These are phyloP conservation scores for Acorus gramineus DNA, from an alignment of 106 monocot species.

Conservation along the genomic window DNA sequence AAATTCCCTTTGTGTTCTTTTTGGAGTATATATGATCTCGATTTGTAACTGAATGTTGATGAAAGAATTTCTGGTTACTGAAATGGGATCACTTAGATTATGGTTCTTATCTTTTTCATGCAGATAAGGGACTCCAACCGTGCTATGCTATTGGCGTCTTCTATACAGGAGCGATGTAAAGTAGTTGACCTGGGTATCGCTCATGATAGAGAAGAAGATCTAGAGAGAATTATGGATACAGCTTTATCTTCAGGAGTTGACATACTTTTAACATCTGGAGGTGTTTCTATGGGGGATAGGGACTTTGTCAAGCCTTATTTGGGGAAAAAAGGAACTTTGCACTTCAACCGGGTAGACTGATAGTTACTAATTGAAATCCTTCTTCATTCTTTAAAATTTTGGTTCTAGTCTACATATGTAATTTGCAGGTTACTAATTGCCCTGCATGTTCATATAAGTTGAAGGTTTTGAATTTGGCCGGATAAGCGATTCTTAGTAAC, in stretches of 20 bases:
- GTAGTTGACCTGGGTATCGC: conserved; percentile 77
- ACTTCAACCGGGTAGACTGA: conserved; percentile 63
- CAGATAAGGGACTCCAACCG: conserved; percentile 98
- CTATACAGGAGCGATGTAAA: conserved; percentile 65
- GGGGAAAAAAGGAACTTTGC: conserved; percentile 47
- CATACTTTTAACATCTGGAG: conserved; percentile 86
- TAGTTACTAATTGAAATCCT: not conserved
- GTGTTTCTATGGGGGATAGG: conserved; percentile 92
- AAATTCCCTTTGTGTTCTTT: no score
- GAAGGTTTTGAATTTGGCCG: no score
- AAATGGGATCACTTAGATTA: no score
- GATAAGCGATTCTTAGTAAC: no score
- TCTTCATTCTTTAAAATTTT: no score
- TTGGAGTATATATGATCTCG: no score
- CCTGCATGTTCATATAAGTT: no score
- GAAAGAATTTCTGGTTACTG: no score
- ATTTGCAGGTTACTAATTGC: no score
- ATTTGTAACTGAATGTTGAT: no score
- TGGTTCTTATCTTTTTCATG: conserved; percentile 1
- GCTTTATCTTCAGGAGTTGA: conserved; percentile 52
- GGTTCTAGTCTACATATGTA: no score
- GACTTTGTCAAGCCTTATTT: conserved; percentile 89
- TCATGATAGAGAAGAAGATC: conserved; percentile 55
- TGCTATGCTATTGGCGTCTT: conserved; percentile 75
- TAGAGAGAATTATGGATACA: conserved; percentile 33